Percentiles rank a stretch among this genome's conserved stretches.
Evolutionary conservation across 2,329 filamentous ascomycete genomes (phyloP).

Genomic region (Fusarium sp.): DNA sequence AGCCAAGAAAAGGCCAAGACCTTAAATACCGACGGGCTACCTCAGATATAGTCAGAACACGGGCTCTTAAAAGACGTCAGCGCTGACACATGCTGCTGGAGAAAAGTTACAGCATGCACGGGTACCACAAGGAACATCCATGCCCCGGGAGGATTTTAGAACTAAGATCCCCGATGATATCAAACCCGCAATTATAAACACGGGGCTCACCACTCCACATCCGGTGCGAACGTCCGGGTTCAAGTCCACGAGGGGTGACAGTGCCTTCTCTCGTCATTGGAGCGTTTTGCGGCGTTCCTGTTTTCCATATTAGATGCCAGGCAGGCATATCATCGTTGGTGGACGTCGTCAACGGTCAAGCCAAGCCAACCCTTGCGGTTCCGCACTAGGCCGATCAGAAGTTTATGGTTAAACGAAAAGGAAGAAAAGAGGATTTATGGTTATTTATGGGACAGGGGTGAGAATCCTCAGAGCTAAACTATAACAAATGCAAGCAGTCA

Average conservation of each 20-base stretch:
- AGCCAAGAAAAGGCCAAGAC: slow-evolving; percentile 12
- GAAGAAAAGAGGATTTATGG: slow-evolving; percentile 24
- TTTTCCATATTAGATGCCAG: slow-evolving; percentile 13
- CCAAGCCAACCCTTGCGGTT: background rate
- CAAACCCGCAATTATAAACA: slow-evolving; percentile 28
- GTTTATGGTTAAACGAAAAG: background rate
- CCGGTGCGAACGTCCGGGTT: slow-evolving; percentile 14
- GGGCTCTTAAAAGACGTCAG: slow-evolving; percentile 9
- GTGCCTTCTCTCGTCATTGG: slow-evolving; percentile 14
- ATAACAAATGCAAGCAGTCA: slow-evolving; percentile 18
- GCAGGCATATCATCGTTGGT: slow-evolving; percentile 22
- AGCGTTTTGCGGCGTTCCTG: slow-evolving; percentile 7
- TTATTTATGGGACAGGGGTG: slow-evolving; percentile 31
- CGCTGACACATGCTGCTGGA: slow-evolving; percentile 8
- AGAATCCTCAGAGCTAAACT: slow-evolving; percentile 4
- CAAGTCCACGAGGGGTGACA: slow-evolving; percentile 8
- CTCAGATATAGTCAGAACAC: slow-evolving; percentile 17
- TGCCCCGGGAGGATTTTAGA: slow-evolving; percentile 2
- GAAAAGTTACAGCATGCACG: background rate
- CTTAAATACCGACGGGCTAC: slow-evolving; percentile 7
- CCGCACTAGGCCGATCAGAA: background rate
- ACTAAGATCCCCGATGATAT: slow-evolving; percentile 22
- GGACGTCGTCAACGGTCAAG: background rate
- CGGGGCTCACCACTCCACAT: slow-evolving; percentile 22
- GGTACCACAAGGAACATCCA: background rate